phyloP scores from a whole-genome alignment of 768 basidiomycete species.

The Gelatoporia subvermispora region DNA sequence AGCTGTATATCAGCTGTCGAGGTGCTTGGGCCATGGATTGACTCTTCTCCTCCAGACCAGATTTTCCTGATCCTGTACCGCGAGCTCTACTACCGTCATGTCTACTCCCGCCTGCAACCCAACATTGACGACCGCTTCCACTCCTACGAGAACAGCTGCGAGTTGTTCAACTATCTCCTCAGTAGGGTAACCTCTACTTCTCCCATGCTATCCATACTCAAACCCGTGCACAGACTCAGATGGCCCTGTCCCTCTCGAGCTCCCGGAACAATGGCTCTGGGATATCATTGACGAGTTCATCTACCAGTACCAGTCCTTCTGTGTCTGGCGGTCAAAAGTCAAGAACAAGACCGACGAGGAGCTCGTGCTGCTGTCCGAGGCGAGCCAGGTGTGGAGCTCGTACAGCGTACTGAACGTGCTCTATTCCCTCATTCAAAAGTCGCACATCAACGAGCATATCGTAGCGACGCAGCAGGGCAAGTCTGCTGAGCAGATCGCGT shows the following conservation, averaged over 20 bases:
- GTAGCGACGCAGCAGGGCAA: constrained; percentile 76
- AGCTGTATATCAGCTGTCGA: too few relatives aligned
- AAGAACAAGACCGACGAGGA: constrained; percentile 90
- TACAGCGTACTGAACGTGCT: constrained; percentile 98
- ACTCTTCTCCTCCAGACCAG: constrained; percentile 50
- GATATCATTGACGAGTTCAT: constrained; percentile 97
- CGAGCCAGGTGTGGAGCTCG: constrained; percentile 87
- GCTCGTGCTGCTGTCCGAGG: constrained; percentile 73
- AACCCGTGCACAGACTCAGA: constrained; percentile 67
- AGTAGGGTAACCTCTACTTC: constrained; percentile 43
- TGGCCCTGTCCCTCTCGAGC: constrained; percentile 85
- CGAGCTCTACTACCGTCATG: constrained; percentile 92
- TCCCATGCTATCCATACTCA: background rate
- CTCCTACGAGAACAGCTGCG: constrained; percentile 97
- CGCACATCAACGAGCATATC: constrained; percentile 91
- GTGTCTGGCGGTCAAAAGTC: constrained; percentile 83
- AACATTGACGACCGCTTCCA: constrained; percentile 98
- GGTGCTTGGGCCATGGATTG: too few relatives aligned
- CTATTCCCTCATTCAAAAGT: constrained; percentile 98
- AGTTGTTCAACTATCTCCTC: constrained; percentile 94
- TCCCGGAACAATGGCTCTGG: constrained; percentile 98
- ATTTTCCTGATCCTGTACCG: constrained; percentile 97
- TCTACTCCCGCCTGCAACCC: constrained; percentile 92
- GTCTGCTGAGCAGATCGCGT: constrained; percentile 80
- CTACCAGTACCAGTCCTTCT: constrained; percentile 97